These are phyloP conservation scores for Trichoderma afroharzianum DNA, from an alignment of 2,329 filamentous ascomycete genomes.

Conservation along the genomic window DNA sequence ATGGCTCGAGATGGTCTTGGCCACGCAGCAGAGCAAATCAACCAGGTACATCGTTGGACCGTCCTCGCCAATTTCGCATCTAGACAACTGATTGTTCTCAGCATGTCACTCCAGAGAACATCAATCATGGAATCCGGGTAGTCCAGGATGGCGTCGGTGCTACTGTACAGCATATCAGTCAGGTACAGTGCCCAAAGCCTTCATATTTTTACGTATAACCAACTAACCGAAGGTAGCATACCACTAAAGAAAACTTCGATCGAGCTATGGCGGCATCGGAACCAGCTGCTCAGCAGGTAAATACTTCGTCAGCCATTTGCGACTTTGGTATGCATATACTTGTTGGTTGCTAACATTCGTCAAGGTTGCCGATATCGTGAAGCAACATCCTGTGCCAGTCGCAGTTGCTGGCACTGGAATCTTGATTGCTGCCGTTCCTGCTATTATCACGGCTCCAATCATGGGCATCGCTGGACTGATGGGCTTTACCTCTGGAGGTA, in stretches of 20 bases:
- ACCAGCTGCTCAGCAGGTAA: not conserved
- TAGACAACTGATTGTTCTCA: not conserved
- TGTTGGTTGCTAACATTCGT: not conserved
- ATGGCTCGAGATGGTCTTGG: not conserved
- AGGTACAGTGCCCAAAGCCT: not conserved
- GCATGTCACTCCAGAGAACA: not conserved
- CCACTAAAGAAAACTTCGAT: not conserved
- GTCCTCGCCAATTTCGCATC: not conserved
- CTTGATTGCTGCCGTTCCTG: not conserved
- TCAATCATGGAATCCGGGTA: not conserved
- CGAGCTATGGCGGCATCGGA: not conserved
- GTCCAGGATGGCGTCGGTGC: not conserved
- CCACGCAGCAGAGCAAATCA: not conserved
- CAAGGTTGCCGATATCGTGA: not conserved
- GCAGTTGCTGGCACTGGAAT: not conserved
- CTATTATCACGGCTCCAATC: constrained; percentile 17
- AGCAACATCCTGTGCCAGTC: not conserved
- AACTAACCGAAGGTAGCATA: not conserved
- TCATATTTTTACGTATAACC: not conserved
- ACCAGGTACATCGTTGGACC: not conserved
- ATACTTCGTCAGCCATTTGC: not conserved
- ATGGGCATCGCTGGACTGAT: constrained; percentile 20
- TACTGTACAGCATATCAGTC: not conserved
- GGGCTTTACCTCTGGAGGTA: constrained; percentile 23
- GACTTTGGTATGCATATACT: not conserved